A percentile compares a stretch with the other conserved stretches of the same genome.
Evolutionary conservation across 805 yeast species (phyloP).

Genomic region (Saccharomycopsis fermentans): DNA sequence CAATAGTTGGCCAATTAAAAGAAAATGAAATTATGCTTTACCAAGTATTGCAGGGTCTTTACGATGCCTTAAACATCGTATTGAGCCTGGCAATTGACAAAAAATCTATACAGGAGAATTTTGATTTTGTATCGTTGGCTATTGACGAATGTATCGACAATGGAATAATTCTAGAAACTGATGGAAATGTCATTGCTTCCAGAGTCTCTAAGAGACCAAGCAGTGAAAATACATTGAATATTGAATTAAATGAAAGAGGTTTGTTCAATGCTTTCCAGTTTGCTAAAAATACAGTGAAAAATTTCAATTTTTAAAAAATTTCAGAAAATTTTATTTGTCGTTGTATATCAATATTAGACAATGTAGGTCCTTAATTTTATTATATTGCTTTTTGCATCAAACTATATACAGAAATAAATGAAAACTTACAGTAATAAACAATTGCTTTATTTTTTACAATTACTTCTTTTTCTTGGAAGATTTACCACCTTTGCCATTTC

Average conservation of each 20-base stretch:
- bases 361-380: background rate
- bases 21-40: slow-evolving; percentile 81
- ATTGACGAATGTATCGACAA: slow-evolving; percentile 91
- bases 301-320: slow-evolving; percentile 18
- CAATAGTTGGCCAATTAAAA: slow-evolving; percentile 60
- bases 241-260: slow-evolving; percentile 66
- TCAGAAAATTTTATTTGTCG: background rate
- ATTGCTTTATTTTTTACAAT: slow-evolving; percentile 14
- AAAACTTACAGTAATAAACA: background rate
- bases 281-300: slow-evolving; percentile 57
- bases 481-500: slow-evolving; percentile 21
- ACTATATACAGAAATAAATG: no score
- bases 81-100: slow-evolving; percentile 66
- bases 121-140: slow-evolving; percentile 76
- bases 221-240: slow-evolving; percentile 47
- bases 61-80: slow-evolving; percentile 72
- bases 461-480: slow-evolving; percentile 20
- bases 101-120: slow-evolving; percentile 66
- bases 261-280: slow-evolving; percentile 78
- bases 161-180: slow-evolving; percentile 86
- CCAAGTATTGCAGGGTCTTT: slow-evolving; percentile 65
- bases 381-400: no score
- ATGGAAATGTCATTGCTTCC: slow-evolving; percentile 74
- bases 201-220: slow-evolving; percentile 85
- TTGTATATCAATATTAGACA: background rate